These are phyloP conservation scores for Penicillium paneum DNA, from an alignment of 2,329 filamentous ascomycete species.

Conservation along the genomic window DNA sequence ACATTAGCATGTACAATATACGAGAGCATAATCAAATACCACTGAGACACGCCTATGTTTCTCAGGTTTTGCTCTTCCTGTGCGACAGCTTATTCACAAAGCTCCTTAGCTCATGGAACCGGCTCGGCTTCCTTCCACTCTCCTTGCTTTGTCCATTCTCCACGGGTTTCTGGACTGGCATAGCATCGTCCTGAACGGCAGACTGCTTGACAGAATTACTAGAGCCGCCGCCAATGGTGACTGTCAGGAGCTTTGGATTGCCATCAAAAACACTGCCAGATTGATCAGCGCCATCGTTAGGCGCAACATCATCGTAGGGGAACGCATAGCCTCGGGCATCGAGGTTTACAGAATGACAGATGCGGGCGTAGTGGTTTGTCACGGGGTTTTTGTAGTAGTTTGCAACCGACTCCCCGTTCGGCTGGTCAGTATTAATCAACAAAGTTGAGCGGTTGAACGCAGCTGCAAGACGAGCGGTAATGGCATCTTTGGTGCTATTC, in stretches of 20 bases:
- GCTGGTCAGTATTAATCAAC: conserved; percentile 51
- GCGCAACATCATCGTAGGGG: conserved; percentile 67
- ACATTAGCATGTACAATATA: not conserved
- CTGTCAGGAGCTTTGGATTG: conserved; percentile 54
- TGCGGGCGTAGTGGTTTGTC: conserved; percentile 66
- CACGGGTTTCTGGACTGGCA: not conserved
- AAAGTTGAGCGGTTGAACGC: conserved; percentile 73
- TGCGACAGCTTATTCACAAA: conserved; percentile 11
- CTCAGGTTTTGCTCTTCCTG: conserved; percentile 3
- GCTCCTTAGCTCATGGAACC: conserved; percentile 7
- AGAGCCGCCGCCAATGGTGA: conserved; percentile 52
- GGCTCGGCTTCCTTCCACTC: not conserved
- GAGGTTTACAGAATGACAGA: conserved; percentile 60
- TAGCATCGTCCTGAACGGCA: not conserved
- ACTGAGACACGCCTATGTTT: not conserved
- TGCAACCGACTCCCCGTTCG: conserved; percentile 48
- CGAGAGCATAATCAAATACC: not conserved
- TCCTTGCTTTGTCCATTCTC: not conserved
- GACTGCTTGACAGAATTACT: conserved; percentile 4
- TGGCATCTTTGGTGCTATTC: conserved; percentile 54
- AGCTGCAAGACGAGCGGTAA: conserved; percentile 71
- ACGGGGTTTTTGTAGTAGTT: conserved; percentile 54
- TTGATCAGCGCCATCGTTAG: conserved; percentile 56
- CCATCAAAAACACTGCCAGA: conserved; percentile 61
- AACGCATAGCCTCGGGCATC: conserved; percentile 66